Conservation (phyloP, 2,329 filamentous ascomycete species). For the Sclerotinia sclerotiorum region DNA sequence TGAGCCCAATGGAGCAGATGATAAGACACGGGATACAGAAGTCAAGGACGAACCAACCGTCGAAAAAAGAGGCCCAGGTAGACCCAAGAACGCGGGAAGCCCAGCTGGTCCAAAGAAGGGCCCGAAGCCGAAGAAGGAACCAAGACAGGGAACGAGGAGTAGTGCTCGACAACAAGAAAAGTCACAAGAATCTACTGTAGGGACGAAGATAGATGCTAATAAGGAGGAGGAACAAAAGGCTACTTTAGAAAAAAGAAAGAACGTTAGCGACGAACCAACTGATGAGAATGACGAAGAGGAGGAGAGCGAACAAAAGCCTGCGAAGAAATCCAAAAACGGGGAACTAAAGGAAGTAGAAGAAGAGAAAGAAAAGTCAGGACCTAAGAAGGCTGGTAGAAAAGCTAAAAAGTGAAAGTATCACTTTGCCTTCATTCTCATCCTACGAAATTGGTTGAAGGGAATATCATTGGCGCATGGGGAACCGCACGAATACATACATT, state of each 20-base stretch:
- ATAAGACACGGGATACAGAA: constrained; percentile 21
- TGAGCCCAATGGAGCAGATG: background rate
- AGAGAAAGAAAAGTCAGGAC: background rate
- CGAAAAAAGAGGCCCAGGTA: constrained; percentile 13
- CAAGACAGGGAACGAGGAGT: constrained; percentile 28
- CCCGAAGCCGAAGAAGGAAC: constrained; percentile 26
- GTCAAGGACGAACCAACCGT: constrained; percentile 11
- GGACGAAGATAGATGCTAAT: constrained; percentile 28
- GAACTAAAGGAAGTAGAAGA: background rate
- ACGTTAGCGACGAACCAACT: background rate
- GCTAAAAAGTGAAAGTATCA: constrained; percentile 18
- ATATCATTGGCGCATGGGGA: background rate
- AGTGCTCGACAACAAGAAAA: constrained; percentile 27
- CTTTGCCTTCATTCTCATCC: background rate
- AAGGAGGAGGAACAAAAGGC: background rate
- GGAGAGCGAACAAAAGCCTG: constrained; percentile 10
- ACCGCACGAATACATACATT: background rate
- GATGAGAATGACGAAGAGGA: background rate
- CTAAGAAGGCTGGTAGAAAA: constrained; percentile 10
- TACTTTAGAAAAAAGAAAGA: constrained; percentile 17
- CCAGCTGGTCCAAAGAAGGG: background rate
- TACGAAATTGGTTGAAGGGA: background rate
- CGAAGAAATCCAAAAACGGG: constrained; percentile 16
- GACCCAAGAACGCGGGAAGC: constrained; percentile 9
- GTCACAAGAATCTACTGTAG: constrained; percentile 27